Evolutionary conservation across 805 yeast genomes (phyloP), one percentile per base, ranked within the genome.

Genomic region (Kuraishia piskuri): DNA sequence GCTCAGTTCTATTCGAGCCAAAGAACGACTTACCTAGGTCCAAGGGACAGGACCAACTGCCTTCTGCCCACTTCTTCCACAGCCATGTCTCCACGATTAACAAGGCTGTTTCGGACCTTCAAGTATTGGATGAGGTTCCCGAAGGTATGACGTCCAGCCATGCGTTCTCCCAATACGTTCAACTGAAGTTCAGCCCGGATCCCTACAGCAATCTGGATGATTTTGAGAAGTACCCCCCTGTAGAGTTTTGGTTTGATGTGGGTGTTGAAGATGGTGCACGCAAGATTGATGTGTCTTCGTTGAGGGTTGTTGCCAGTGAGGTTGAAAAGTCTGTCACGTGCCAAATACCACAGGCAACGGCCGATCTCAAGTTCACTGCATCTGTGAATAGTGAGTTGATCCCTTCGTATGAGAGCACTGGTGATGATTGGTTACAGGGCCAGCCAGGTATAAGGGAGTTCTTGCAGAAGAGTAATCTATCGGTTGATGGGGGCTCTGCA

Each of bases 391-490:
- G 48, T 21, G 48, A 44, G 21, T 12, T 23, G 21, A 22, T 50
- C 8, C 40, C 40, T 5, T 31, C 40, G 65, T 66, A 56, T 17
- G 63, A 60, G 48, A 47, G 55, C 54, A 36, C 60, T 57, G 23
- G 63, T 68, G 25, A 58, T 52, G 51, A 65, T 63, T 62, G 76
- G 75, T 61, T 60, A 60, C 24, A 60, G 57, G 60, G 58, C 19
- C 82, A 78, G 60, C 76, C 76, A 1, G 80, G 78, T 2, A 55
- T 78, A n/a, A 62, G 60, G 47, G 56, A 61, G 22, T 78, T 76
- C 56, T 67, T 79, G 54, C 37, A 51, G 22, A 36, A 53, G 24
- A 45, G 24, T 9, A 48, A 22, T 10, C 20, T 48, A 12, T 22
- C 22, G 6, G 22, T 22, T 19, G 36, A 20, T 3, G 40, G 40